These are phyloP conservation scores for Neurospora sp. DNA, from an alignment of 495 filamentous ascomycete species.

Conservation along the genomic window DNA sequence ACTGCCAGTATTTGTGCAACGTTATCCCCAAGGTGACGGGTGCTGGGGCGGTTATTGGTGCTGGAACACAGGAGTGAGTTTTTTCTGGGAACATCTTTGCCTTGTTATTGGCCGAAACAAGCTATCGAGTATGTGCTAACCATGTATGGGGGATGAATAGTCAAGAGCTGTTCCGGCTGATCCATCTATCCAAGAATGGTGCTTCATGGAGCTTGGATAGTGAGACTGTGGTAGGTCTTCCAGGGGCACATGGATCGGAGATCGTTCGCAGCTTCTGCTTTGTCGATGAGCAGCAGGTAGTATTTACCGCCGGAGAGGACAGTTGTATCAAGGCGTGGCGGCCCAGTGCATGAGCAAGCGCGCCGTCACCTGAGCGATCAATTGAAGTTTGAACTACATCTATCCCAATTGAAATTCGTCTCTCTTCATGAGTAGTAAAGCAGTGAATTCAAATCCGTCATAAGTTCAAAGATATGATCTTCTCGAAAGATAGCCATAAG, in stretches of 20 bases:
- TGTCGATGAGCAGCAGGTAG: constrained; percentile 56
- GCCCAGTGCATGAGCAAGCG: constrained; percentile 13
- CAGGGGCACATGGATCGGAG: constrained; percentile 74
- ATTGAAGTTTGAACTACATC: not conserved
- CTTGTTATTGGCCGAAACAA: not conserved
- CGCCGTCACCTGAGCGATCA: not conserved
- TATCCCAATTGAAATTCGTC: not conserved
- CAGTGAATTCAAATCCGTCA: not conserved
- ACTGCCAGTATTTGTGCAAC: constrained; percentile 77
- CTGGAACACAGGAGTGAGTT: constrained; percentile 49
- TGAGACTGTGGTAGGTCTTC: constrained; percentile 52
- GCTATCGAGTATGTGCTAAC: not conserved
- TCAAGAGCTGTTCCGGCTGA: constrained; percentile 53
- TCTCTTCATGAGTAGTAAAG: not conserved
- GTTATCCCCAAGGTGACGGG: constrained; percentile 46
- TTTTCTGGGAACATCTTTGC: not conserved
- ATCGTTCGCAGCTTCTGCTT: constrained; percentile 72
- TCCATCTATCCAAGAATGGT: constrained; percentile 48
- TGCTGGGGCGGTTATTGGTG: constrained; percentile 49
- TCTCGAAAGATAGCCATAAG: not conserved
- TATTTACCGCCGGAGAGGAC: constrained; percentile 75
- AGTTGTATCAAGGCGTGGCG: constrained; percentile 60
- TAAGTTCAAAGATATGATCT: not conserved
- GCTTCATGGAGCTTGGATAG: constrained; percentile 51
- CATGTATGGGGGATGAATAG: constrained; percentile 25